A percentile compares a stretch with the other conserved stretches of the same genome.
phyloP scores from a whole-genome alignment of 2,329 filamentous ascomycete genomes.

The Penicillium aurantiogriseum region DNA sequence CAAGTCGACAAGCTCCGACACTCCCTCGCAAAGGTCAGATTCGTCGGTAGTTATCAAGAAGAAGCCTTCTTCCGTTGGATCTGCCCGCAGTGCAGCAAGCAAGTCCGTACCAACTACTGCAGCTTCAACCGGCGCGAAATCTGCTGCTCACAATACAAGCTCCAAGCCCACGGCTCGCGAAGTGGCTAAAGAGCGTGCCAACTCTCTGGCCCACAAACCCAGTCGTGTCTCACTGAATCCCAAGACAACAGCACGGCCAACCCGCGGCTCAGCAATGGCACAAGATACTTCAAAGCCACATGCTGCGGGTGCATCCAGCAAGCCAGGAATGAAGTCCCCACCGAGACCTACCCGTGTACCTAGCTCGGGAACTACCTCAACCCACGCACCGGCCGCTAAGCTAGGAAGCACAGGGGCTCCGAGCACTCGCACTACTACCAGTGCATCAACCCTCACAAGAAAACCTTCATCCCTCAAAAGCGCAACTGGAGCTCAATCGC shows the following conservation, averaged over 20 bases:
- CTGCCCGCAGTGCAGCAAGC: conserved; percentile 24
- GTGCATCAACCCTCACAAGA: conserved; percentile 31
- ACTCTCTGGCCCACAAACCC: conserved; percentile 30
- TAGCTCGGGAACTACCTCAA: conserved; percentile 41
- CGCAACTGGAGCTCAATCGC: conserved; percentile 22
- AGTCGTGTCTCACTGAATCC: conserved; percentile 34
- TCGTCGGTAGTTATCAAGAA: conserved; percentile 29
- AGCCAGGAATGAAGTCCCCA: conserved; percentile 40
- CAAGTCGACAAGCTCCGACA: conserved; percentile 3
- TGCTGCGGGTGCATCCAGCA: conserved; percentile 25
- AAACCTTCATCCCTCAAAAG: conserved; percentile 39
- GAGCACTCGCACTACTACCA: conserved; percentile 28
- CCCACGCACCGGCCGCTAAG: conserved; percentile 42
- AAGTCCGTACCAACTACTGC: conserved; percentile 16
- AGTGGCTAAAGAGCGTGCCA: conserved; percentile 31
- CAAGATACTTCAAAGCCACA: conserved; percentile 29
- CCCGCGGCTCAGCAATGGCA: conserved; percentile 31
- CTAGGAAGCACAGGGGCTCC: conserved; percentile 23
- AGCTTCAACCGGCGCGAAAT: conserved; percentile 20
- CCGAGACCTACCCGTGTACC: conserved; percentile 43
- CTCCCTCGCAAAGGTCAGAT: conserved; percentile 19
- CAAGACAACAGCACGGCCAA: conserved; percentile 28
- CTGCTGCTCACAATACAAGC: conserved; percentile 17
- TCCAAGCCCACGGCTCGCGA: conserved; percentile 32
- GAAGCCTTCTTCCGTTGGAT: conserved; percentile 33